Base-by-base conservation (phyloP, 495 filamentous ascomycete species). In the Lasiosphaeria ovina region DNA sequence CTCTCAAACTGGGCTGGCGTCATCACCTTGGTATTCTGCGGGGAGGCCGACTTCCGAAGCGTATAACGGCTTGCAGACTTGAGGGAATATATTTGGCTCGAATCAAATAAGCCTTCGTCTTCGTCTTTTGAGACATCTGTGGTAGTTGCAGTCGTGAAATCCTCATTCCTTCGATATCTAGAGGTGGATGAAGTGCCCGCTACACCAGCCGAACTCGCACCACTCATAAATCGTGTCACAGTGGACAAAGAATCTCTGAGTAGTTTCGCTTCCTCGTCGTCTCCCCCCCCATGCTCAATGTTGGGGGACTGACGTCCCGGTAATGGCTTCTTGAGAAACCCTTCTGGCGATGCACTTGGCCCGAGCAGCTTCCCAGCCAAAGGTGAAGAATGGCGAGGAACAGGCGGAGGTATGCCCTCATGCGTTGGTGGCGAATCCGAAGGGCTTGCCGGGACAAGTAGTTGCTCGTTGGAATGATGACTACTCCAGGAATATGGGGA, bases 1-100 rank as follows among this genome's bases (percentile, higher is more conserved):
- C 81, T 84, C 72, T 96, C 91, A 62, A 93, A 95, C 70, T 96
- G 89, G 32, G 87, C 89, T 14, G 88, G 88, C 2, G 91, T 95
- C 91, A 96, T 95, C 45, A 94, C 84, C 69, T 92, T 94, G 69
- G 86, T 88, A 17, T 61, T 69, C 36, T 74, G 77, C 32, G 54
- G 60, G 4, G 75, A 71, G 24, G 69, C 78, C 6, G 77, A 76
- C 44, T 77, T 55, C 9, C 62, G 71, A 40, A 76, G 71, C 45
- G 71, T 63, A 44, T 69, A 73, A 49, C 72, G 71, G 45, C 69
- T 76, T 10, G 80, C 82, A 61, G 87, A 70, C 57, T 78, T 81
- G n/a, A 82, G 80, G 45, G 83, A 77, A 14, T 79, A 82, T 16
- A 79, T 80, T 56, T 85, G 78, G 31, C 74, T 78, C 11, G 74